Conservation (phyloP, 2,329 filamentous ascomycete species). For the Fusarium annulatum region DNA sequence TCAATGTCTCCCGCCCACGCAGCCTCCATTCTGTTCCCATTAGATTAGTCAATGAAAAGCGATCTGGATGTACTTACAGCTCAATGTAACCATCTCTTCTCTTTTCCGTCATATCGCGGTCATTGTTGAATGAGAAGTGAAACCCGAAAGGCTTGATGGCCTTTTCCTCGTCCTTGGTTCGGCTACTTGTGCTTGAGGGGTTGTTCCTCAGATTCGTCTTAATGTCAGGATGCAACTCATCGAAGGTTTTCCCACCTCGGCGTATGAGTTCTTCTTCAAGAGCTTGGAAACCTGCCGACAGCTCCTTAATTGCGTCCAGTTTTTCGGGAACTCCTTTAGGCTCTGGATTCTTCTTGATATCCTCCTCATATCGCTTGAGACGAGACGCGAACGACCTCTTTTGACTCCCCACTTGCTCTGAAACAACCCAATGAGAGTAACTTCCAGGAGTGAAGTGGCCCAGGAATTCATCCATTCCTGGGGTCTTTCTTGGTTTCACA, state of each 20-base stretch:
- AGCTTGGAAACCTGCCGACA: slow-evolving; percentile 20
- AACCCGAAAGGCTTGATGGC: slow-evolving; percentile 57
- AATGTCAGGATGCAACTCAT: slow-evolving; percentile 69
- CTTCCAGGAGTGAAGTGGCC: slow-evolving; percentile 60
- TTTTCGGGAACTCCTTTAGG: slow-evolving; percentile 59
- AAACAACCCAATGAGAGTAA: slow-evolving; percentile 69
- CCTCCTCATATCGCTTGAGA: slow-evolving; percentile 46
- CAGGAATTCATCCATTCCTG: slow-evolving; percentile 65
- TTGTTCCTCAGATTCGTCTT: slow-evolving; percentile 36
- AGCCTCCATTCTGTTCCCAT: slow-evolving; percentile 70
- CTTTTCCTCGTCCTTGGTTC: slow-evolving; percentile 25
- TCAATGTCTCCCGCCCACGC: slow-evolving; percentile 76
- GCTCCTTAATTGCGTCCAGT: slow-evolving; percentile 59
- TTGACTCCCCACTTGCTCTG: slow-evolving; percentile 50
- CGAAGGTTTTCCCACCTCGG: slow-evolving; percentile 74
- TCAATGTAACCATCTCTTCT: slow-evolving; percentile 70
- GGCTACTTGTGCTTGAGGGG: neutral
- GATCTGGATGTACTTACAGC: slow-evolving; percentile 60
- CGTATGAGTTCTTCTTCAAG: slow-evolving; percentile 58
- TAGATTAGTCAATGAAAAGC: neutral
- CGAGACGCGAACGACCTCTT: slow-evolving; percentile 49
- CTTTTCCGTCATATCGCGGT: slow-evolving; percentile 65
- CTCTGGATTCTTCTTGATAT: slow-evolving; percentile 25
- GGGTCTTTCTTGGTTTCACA: slow-evolving; percentile 44
- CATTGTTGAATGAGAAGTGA: slow-evolving; percentile 62